A percentile compares a stretch with the other conserved stretches of the same genome.
These are phyloP conservation scores for Vitis amurensis DNA, from an alignment of 164 flowering plant species.

Conservation along the genomic window DNA sequence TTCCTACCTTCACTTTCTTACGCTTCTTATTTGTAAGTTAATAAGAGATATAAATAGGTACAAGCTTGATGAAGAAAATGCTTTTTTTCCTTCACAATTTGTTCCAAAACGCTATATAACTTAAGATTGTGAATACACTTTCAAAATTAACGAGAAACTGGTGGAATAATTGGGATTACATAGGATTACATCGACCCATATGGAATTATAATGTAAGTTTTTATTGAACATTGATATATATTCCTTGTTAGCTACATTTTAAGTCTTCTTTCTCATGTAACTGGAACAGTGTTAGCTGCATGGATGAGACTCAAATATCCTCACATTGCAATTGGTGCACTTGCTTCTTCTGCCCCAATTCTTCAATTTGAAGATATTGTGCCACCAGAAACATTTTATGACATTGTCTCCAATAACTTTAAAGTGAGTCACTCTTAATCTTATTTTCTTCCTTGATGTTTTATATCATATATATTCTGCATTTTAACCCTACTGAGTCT, in stretches of 20 bases:
- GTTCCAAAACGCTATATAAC: no score
- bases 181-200: no score
- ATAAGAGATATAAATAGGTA: no score
- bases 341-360: constrained; percentile 92
- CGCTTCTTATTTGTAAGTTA: background rate
- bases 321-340: constrained; percentile 82
- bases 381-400: constrained; percentile 73
- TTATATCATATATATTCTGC: constrained; percentile 6
- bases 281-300: constrained; percentile 78
- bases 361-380: constrained; percentile 88
- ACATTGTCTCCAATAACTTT: constrained; percentile 75
- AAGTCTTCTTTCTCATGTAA: constrained; percentile 4
- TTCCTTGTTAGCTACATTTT: background rate
- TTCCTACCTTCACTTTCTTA: background rate
- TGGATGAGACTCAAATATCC: constrained; percentile 98
- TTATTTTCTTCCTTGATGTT: constrained; percentile 3
- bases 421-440: constrained; percentile 26
- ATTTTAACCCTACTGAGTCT: background rate
- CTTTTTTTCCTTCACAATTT: no score
- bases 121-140: no score
- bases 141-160: no score
- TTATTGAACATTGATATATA: background rate
- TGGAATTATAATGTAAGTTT: background rate
- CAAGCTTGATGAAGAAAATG: no score
- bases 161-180: no score